Evolutionary conservation across 495 filamentous ascomycete species (phyloP), one percentile per base, ranked within the genome.

Genomic region (Halenospora varia): DNA sequence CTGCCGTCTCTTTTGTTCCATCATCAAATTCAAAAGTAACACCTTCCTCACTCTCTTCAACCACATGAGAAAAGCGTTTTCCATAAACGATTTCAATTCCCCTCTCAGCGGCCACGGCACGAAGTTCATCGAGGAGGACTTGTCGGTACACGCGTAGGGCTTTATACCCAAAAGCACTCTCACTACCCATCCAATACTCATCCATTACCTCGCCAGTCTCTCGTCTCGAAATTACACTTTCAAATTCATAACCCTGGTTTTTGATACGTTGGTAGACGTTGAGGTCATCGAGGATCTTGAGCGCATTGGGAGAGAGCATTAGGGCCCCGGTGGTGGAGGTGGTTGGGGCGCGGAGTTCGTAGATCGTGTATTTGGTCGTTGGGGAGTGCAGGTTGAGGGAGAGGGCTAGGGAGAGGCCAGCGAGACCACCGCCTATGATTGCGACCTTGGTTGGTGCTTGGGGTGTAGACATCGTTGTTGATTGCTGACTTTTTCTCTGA

Each of bases 231-330:
- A 20, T 13, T 3, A 55, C n/a, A 9, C 3, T 46, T 44, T 55
- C 53, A 41, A 55, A 55, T n/a, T 26, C 3, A 22, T 46, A 55
- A 2, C 53, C 53, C 13, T 47, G 2, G 2, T 25, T 26, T 25
- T 25, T 48, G 39, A 55, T 46, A 11, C 6, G 39, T 9, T n/a
- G 6, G 59, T 75, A 80, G 10, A 74, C 62, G 10, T 64, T 74
- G 0, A 78, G 26, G 1, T 35, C 17, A 40, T 80, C 71, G 3
- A 80, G 69, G 13, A 78, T 59, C 10, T 67, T 70, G 0, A 80
- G 66, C 0, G 75, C 75, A 46, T 81, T 78, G 25, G 76, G 74
- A 0, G 75, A 76, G 19, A 79, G 70, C 69, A 75, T 75, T 29
- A 81, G 66, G 1, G 74, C 77, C 9, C 78, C 77, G 10, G 69